Percentiles rank a stretch among this genome's conserved stretches.
These are phyloP conservation scores for Phytophthora ramorum DNA, from an alignment of 352 stramenopile genomes.

Conservation along the genomic window DNA sequence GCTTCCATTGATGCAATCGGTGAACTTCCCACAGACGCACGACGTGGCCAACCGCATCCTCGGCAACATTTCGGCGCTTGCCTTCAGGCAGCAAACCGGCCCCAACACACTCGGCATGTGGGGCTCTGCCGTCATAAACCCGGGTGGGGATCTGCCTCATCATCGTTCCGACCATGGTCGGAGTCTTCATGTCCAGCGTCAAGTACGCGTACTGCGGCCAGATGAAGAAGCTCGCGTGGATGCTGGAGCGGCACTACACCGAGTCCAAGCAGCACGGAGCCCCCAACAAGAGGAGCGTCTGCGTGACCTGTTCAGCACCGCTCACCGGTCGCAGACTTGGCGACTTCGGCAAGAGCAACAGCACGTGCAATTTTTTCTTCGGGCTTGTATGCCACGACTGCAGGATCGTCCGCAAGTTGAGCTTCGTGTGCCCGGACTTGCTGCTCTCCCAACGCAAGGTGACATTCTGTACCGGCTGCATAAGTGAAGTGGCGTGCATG, in stretches of 20 bases:
- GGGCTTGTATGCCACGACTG: slow-evolving; percentile 26
- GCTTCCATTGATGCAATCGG: slow-evolving; percentile 32
- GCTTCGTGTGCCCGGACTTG: slow-evolving; percentile 31
- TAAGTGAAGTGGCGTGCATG: slow-evolving; percentile 7
- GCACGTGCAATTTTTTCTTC: slow-evolving; percentile 34
- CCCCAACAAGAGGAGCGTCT: slow-evolving; percentile 23
- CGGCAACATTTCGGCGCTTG: slow-evolving; percentile 24
- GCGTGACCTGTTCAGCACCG: slow-evolving; percentile 28
- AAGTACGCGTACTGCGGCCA: slow-evolving; percentile 29
- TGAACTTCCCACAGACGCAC: slow-evolving; percentile 34
- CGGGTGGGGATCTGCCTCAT: slow-evolving; percentile 16
- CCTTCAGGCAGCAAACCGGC: slow-evolving; percentile 24
- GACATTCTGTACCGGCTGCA: slow-evolving; percentile 32
- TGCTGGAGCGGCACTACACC: slow-evolving; percentile 21
- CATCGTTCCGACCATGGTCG: slow-evolving; percentile 15
- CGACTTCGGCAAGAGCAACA: slow-evolving; percentile 21
- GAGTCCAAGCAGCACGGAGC: slow-evolving; percentile 2
- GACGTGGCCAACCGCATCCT: slow-evolving; percentile 19
- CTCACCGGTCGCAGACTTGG: slow-evolving; percentile 1
- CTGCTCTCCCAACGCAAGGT: slow-evolving; percentile 29
- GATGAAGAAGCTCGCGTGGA: slow-evolving; percentile 32
- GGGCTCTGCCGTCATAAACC: slow-evolving; percentile 25
- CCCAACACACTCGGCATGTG: slow-evolving; percentile 22
- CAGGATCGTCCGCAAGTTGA: slow-evolving; percentile 26
- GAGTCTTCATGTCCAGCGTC: slow-evolving; percentile 15